Conservation (phyloP, 306 rosid genomes). For the Casuarina cunninghamiana region DNA sequence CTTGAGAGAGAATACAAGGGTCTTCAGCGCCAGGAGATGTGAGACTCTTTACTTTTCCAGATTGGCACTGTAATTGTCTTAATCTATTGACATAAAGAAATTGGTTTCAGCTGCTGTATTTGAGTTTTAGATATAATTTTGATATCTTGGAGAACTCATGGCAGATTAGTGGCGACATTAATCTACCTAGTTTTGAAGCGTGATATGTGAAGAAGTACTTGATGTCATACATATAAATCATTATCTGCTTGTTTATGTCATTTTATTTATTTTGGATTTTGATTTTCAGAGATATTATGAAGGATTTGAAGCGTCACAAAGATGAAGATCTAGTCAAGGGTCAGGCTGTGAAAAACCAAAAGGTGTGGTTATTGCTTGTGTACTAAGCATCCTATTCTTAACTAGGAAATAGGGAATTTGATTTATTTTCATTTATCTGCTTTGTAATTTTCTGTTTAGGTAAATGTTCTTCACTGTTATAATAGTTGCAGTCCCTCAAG, state of each 20-base stretch:
- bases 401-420: not conserved
- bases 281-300: constrained; percentile 53
- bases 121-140: constrained; percentile 17
- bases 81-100: not conserved
- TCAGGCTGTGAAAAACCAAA: constrained; percentile 82
- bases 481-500: not conserved
- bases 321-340: constrained; percentile 89
- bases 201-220: not conserved
- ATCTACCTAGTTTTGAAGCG: no score
- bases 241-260: constrained; percentile 17
- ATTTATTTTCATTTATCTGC: not conserved
- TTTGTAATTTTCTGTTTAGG: not conserved
- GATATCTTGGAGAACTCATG: not conserved
- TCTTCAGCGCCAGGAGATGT: constrained; percentile 75
- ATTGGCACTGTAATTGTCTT: not conserved
- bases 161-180: not conserved
- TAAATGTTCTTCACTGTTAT: not conserved
- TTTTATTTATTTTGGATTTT: not conserved
- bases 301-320: constrained; percentile 76
- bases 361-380: constrained; percentile 44
- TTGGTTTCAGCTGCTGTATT: constrained; percentile 17
- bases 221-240: not conserved
- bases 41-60: constrained; percentile 30
- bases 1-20: constrained; percentile 73
- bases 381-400: not conserved